Evolutionary conservation across 2,329 filamentous ascomycete genomes (phyloP).

Genomic region (Pseudovirgaria hyperparasitica): DNA sequence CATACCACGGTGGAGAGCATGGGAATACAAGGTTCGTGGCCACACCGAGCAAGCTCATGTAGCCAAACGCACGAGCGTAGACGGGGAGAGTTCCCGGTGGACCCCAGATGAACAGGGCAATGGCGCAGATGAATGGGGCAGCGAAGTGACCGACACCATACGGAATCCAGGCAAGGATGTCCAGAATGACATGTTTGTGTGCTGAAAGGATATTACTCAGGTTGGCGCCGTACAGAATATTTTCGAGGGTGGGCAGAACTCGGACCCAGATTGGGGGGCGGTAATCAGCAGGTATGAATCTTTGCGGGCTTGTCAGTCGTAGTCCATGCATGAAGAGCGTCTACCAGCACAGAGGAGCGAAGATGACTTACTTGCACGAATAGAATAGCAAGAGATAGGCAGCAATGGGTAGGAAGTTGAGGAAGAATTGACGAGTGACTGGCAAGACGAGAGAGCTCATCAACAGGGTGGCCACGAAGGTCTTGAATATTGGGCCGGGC

Average conservation of each 20-base stretch:
- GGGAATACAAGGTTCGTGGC: conserved; percentile 82
- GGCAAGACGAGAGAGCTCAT: conserved; percentile 65
- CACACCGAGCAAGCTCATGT: conserved; percentile 81
- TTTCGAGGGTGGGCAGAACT: conserved; percentile 85
- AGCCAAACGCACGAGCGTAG: conserved; percentile 79
- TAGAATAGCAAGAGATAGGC: conserved; percentile 88
- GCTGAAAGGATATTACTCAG: conserved; percentile 90
- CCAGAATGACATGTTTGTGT: conserved; percentile 70
- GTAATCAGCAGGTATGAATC: conserved; percentile 81
- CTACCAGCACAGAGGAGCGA: conserved; percentile 2
- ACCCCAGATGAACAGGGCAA: conserved; percentile 74
- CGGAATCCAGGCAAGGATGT: conserved; percentile 83
- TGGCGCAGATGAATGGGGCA: conserved; percentile 66
- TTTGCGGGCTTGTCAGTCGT: conserved; percentile 25
- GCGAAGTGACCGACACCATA: conserved; percentile 89
- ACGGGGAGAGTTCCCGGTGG: conserved; percentile 75
- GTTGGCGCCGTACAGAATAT: conserved; percentile 92
- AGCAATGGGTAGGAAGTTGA: conserved; percentile 75
- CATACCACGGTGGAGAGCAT: conserved; percentile 94
- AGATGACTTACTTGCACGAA: conserved; percentile 65
- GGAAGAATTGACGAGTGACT: conserved; percentile 77
- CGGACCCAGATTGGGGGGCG: conserved; percentile 92
- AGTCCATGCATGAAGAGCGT: conserved; percentile 1
- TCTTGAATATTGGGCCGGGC: conserved; percentile 68
- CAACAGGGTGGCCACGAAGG: conserved; percentile 53